phyloP scores from a whole-genome alignment of 331 rosid genomes.

The Malus hybrid region DNA sequence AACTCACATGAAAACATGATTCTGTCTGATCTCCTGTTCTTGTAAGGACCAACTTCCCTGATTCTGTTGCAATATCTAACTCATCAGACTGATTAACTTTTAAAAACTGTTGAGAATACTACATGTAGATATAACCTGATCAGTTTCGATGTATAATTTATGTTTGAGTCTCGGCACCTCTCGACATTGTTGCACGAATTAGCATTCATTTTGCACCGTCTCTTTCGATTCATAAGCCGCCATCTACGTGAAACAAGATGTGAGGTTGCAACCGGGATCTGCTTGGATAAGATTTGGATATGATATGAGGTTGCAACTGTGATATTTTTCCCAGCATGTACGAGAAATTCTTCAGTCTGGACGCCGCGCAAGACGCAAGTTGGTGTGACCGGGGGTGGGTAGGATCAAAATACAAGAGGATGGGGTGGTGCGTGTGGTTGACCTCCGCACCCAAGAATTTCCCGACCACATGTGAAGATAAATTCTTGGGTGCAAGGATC shows the following conservation, averaged over 20 bases:
- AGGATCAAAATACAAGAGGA: too few species aligned
- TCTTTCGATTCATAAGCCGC: neutral
- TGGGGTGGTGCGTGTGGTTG: too few species aligned
- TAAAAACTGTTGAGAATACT: neutral
- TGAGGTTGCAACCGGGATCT: neutral
- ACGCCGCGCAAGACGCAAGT: too few species aligned
- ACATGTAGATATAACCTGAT: neutral
- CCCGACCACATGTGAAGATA: too few species aligned
- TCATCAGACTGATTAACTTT: too few species aligned
- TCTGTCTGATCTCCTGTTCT: neutral
- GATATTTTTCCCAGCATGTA: neutral
- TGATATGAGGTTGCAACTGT: neutral
- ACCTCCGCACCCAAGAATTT: too few species aligned
- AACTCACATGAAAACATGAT: slow-evolving; percentile 22
- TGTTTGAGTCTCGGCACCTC: neutral
- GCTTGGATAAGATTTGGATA: neutral
- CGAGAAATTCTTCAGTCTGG: too few species aligned
- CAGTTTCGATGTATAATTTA: neutral
- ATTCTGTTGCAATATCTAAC: neutral
- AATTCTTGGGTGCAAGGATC: too few species aligned
- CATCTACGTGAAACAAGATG: neutral
- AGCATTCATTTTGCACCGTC: neutral
- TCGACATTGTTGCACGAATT: neutral
- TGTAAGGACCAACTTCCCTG: neutral
- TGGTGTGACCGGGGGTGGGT: too few species aligned